These are phyloP conservation scores for Bauhinia variegata DNA, from an alignment of 306 rosid genomes.

Conservation along the genomic window DNA sequence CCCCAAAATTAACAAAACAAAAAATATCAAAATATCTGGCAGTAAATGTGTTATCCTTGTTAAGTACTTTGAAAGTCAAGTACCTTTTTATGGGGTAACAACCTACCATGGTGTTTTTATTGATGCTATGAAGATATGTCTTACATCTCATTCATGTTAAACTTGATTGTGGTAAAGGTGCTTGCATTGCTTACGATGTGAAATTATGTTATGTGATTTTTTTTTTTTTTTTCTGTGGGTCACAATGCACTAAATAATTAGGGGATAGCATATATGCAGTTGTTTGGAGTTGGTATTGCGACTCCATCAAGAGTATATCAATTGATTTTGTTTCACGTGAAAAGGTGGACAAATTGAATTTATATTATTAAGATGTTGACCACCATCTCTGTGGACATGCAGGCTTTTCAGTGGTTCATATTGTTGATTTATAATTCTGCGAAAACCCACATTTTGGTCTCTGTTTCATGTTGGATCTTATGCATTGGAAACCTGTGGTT, in stretches of 20 bases:
- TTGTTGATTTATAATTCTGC: conserved; percentile 27
- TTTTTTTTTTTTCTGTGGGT: conserved; percentile 25
- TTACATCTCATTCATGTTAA: conserved; percentile 18
- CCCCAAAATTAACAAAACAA: not conserved
- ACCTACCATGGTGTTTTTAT: conserved; percentile 21
- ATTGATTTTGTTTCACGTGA: conserved; percentile 27
- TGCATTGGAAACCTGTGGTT: conserved; percentile 18
- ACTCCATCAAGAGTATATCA: conserved; percentile 12
- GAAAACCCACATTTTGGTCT: not conserved
- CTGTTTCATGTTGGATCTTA: conserved; percentile 23
- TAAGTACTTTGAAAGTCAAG: conserved; percentile 29
- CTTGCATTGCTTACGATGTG: conserved; percentile 29
- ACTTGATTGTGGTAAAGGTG: conserved; percentile 23
- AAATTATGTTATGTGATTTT: not conserved
- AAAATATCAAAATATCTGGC: not conserved
- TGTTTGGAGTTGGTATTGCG: conserved; percentile 4
- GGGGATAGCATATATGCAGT: not conserved
- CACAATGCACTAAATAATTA: conserved; percentile 8
- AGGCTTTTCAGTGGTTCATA: conserved; percentile 14
- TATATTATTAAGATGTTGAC: not conserved
- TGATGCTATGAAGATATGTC: conserved; percentile 25
- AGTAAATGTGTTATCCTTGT: conserved; percentile 7
- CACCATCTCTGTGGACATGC: conserved; percentile 9
- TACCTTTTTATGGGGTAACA: conserved; percentile 1
- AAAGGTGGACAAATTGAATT: conserved; percentile 28